These are phyloP conservation scores for Penicillium cataractarum DNA, from an alignment of 495 filamentous ascomycete genomes.

Conservation along the genomic window DNA sequence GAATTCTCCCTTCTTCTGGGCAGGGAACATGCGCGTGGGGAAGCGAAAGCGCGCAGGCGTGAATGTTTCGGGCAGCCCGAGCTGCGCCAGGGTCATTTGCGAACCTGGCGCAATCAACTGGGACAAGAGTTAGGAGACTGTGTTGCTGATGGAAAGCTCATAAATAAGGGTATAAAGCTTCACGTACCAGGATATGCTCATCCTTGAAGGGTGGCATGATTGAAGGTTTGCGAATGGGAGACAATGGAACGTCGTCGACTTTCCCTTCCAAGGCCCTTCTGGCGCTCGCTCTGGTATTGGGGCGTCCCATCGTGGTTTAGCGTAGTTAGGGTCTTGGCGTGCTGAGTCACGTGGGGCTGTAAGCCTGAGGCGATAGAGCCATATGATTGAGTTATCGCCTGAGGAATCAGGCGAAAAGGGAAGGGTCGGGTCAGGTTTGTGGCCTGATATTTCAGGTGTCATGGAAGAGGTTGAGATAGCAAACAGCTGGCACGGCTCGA, in stretches of 20 bases:
- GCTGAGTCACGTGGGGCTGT: slow-evolving; percentile 15
- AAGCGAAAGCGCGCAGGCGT: slow-evolving; percentile 81
- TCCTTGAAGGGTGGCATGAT: slow-evolving; percentile 76
- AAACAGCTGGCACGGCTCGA: not conserved
- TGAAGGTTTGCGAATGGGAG: slow-evolving; percentile 10
- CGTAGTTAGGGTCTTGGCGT: not conserved
- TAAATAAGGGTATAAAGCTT: not conserved
- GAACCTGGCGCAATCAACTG: slow-evolving; percentile 88
- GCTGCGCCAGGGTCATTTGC: slow-evolving; percentile 89
- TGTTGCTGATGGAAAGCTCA: not conserved
- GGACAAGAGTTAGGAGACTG: not conserved
- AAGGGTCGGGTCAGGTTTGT: not conserved
- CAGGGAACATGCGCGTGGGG: slow-evolving; percentile 91
- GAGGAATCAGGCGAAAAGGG: not conserved
- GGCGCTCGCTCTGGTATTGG: not conserved
- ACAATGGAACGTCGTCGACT: not conserved
- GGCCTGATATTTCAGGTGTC: not conserved
- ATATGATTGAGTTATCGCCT: not conserved
- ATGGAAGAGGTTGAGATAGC: not conserved
- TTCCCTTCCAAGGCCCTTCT: not conserved
- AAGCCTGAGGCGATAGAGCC: not conserved
- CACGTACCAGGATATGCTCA: slow-evolving; percentile 71
- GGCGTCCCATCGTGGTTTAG: slow-evolving; percentile 26
- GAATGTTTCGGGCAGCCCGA: slow-evolving; percentile 88
- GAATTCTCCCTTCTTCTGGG: slow-evolving; percentile 75